These are phyloP conservation scores for Diversispora epigaea DNA, from an alignment of 192 early-diverging fungal species.

Conservation along the genomic window DNA sequence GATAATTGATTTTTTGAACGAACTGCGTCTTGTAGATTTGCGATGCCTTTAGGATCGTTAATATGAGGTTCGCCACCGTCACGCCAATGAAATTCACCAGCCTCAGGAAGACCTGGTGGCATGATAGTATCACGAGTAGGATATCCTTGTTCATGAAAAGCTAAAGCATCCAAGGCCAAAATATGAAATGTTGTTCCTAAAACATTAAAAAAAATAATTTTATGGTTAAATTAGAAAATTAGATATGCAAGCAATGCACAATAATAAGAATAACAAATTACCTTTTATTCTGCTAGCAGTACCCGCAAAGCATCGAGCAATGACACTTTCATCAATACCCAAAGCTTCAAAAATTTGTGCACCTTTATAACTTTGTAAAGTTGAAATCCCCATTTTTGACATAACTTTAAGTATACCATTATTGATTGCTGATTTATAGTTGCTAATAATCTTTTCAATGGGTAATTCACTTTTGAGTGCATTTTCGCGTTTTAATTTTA, in stretches of 20 bases:
- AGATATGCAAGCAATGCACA: neutral
- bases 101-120: constrained; percentile 77
- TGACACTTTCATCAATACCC: constrained; percentile 84
- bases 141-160: constrained; percentile 83
- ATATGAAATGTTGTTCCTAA: constrained; percentile 63
- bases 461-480: constrained; percentile 64
- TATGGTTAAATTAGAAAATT: neutral
- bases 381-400: constrained; percentile 99
- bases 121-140: constrained; percentile 66
- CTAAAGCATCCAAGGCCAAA: constrained; percentile 85
- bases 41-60: constrained; percentile 85
- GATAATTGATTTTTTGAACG: constrained; percentile 83
- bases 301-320: constrained; percentile 89
- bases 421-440: constrained; percentile 84
- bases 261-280: constrained; percentile 42
- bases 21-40: constrained; percentile 93
- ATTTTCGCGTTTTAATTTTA: constrained; percentile 84
- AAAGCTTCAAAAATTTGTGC: constrained; percentile 99
- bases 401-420: constrained; percentile 98
- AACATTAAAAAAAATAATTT: neutral
- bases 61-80: constrained; percentile 89
- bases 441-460: constrained; percentile 69
- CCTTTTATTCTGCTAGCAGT: constrained; percentile 96
- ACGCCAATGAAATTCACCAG: constrained; percentile 98
- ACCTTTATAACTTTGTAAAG: constrained; percentile 96